These are phyloP conservation scores for Bisporella sp. DNA, from an alignment of 2,329 filamentous ascomycete genomes.

Conservation along the genomic window DNA sequence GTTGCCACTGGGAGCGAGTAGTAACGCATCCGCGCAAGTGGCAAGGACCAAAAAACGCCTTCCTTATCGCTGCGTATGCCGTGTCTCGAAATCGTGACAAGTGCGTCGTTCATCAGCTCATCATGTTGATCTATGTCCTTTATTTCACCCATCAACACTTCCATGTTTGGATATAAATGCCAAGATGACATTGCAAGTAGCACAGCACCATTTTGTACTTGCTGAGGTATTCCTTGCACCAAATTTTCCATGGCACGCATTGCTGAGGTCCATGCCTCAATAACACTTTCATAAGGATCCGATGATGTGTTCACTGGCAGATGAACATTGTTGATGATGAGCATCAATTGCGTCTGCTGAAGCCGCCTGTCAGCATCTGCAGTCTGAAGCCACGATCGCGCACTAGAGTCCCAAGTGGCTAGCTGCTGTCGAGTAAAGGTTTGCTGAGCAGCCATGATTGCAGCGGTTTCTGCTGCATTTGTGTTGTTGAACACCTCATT, in stretches of 20 bases:
- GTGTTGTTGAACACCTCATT: no score
- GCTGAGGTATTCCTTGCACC: neutral
- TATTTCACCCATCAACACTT: neutral
- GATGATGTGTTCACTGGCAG: neutral
- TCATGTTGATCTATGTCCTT: conserved; percentile 13
- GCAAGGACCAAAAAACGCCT: neutral
- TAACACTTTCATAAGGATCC: neutral
- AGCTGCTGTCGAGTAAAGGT: neutral
- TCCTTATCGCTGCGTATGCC: neutral
- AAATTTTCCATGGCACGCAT: neutral
- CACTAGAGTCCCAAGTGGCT: neutral
- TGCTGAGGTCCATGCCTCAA: neutral
- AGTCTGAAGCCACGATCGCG: neutral
- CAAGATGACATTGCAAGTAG: conserved; percentile 12
- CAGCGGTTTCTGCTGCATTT: no score
- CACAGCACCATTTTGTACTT: conserved; percentile 3
- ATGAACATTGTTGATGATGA: neutral
- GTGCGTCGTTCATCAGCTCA: conserved; percentile 9
- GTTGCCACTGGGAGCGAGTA: conserved; percentile 6
- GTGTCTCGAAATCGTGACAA: conserved; percentile 12
- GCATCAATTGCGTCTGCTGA: neutral
- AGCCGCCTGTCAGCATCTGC: neutral
- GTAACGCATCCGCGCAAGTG: conserved; percentile 1
- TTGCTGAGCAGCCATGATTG: neutral
- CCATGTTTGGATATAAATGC: conserved; percentile 17